phyloP scores from a whole-genome alignment of 2,329 filamentous ascomycete species.

The Chaetothyriales sp. region DNA sequence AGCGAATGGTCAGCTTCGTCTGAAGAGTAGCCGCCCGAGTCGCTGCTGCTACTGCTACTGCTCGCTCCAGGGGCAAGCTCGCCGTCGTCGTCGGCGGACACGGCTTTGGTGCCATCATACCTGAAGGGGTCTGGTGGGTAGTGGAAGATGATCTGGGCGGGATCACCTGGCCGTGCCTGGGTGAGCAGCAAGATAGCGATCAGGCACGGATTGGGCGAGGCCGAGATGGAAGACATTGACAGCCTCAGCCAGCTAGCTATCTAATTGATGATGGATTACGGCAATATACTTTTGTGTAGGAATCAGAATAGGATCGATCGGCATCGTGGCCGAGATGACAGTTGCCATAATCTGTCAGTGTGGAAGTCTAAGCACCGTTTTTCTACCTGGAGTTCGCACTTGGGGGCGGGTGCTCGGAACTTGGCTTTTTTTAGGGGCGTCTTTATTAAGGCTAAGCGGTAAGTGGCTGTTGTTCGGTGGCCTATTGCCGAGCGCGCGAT shows the following conservation, averaged over 20 bases:
- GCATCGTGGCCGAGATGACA: too few relatives aligned
- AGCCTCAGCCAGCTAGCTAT: neutral
- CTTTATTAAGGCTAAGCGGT: too few relatives aligned
- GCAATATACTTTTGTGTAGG: too few relatives aligned
- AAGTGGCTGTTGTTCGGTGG: too few relatives aligned
- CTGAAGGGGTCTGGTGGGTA: conserved; percentile 46
- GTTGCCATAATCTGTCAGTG: too few relatives aligned
- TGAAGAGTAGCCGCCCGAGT: conserved; percentile 9
- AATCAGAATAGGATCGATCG: too few relatives aligned
- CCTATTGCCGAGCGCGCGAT: too few relatives aligned
- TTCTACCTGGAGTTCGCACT: too few relatives aligned
- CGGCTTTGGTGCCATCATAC: conserved; percentile 4
- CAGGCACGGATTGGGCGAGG: conserved; percentile 40
- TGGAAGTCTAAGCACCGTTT: too few relatives aligned
- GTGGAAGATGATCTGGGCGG: conserved; percentile 72
- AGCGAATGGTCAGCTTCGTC: conserved; percentile 4
- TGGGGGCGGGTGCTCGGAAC: too few relatives aligned
- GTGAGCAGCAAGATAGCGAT: conserved; percentile 61
- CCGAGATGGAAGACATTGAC: conserved; percentile 31
- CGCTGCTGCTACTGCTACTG: conserved; percentile 14
- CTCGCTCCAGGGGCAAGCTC: conserved; percentile 12
- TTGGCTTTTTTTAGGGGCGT: too few relatives aligned
- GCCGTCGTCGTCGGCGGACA: conserved; percentile 5
- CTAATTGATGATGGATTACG: too few relatives aligned
- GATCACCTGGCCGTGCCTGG: conserved; percentile 62